These are phyloP conservation scores for Tetrahymena thermophila DNA, from an alignment of 73 alveolate genomes.

Conservation along the genomic window DNA sequence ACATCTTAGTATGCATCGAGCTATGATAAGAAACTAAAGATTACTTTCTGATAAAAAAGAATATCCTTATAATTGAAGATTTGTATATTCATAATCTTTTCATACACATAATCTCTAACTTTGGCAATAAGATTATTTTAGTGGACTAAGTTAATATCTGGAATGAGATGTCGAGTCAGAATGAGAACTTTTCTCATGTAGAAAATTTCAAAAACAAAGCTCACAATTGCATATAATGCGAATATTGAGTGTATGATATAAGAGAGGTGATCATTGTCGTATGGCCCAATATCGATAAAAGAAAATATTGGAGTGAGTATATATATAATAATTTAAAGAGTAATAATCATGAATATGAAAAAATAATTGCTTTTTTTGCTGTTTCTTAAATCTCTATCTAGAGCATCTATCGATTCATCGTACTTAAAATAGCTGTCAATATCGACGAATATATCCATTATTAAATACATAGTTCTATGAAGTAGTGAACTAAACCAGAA, in stretches of 20 bases:
- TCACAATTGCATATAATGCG: neutral
- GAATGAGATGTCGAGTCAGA: neutral
- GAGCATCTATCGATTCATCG: neutral
- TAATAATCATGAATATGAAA: neutral
- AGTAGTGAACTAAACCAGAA: neutral
- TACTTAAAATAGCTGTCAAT: neutral
- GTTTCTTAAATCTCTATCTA: neutral
- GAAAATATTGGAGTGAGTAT: neutral
- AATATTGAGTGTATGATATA: neutral
- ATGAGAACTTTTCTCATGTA: neutral
- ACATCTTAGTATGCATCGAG: neutral
- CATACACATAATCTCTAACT: neutral
- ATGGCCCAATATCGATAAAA: neutral
- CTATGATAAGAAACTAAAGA: neutral
- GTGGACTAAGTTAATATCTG: neutral
- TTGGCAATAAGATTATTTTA: neutral
- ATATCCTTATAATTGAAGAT: neutral
- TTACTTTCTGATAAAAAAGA: neutral
- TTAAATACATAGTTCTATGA: neutral
- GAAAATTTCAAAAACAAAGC: neutral
- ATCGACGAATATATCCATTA: neutral
- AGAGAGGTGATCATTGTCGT: neutral
- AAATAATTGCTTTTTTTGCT: neutral
- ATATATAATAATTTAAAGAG: neutral
- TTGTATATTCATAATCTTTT: neutral